These are phyloP conservation scores for Pleurotus djamor DNA, from an alignment of 768 basidiomycete species.

Conservation along the genomic window DNA sequence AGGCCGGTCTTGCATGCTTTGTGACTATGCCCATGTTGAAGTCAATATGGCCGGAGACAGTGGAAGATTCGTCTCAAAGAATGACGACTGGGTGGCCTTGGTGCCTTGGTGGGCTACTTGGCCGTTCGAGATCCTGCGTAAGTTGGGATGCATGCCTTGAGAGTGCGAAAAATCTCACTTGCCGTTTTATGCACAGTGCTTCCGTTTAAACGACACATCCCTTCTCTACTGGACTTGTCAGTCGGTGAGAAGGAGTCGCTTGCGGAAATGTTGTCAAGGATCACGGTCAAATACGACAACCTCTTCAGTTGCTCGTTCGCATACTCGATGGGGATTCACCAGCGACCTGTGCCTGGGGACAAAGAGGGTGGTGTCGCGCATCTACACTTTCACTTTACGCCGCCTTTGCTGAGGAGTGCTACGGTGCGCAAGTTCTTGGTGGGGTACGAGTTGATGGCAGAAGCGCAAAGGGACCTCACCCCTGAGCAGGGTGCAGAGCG, in stretches of 20 bases:
- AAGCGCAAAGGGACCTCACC: conserved; percentile 87
- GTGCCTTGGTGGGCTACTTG: conserved; percentile 97
- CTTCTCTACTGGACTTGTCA: conserved; percentile 62
- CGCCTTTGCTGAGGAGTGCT: conserved; percentile 80
- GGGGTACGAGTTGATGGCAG: conserved; percentile 90
- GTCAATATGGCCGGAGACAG: conserved; percentile 33
- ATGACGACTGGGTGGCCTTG: conserved; percentile 77
- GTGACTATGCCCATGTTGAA: conserved; percentile 78
- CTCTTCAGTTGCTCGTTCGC: conserved; percentile 86
- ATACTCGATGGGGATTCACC: conserved; percentile 95
- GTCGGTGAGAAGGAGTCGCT: conserved; percentile 60
- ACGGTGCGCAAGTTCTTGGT: conserved; percentile 88
- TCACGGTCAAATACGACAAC: conserved; percentile 74
- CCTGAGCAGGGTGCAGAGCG: conserved; percentile 81
- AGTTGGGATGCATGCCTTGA: conserved; percentile 14
- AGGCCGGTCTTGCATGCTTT: conserved; percentile 69
- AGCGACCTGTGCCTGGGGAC: conserved; percentile 59
- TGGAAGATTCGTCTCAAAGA: conserved; percentile 66
- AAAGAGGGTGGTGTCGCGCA: conserved; percentile 64
- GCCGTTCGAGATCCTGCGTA: conserved; percentile 85
- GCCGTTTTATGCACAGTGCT: conserved; percentile 46
- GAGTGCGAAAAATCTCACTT: neutral
- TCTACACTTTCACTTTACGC: conserved; percentile 84
- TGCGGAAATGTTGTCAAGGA: conserved; percentile 61
- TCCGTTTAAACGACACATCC: conserved; percentile 76